A percentile compares a stretch with the other conserved stretches of the same genome.
phyloP scores from a whole-genome alignment of 306 rosid species.

The Luffa aegyptiaca region DNA sequence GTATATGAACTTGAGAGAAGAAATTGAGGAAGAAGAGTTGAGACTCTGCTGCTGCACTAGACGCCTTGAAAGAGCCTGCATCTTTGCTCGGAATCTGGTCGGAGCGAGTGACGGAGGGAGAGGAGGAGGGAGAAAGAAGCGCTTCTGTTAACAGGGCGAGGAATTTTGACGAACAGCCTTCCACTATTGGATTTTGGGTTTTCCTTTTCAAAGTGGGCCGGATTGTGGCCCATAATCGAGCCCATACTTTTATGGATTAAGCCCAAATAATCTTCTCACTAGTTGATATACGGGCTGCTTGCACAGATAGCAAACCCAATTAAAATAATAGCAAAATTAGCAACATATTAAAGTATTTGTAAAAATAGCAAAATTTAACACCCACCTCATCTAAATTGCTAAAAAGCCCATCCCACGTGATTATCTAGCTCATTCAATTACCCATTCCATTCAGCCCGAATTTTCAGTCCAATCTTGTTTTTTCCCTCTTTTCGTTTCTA shows the following conservation, averaged over 20 bases:
- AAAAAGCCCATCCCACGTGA: too few species aligned
- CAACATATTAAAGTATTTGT: too few species aligned
- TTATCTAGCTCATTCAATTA: too few species aligned
- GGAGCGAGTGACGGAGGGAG: background rate
- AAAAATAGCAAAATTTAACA: too few species aligned
- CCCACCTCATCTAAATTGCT: too few species aligned
- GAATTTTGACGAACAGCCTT: background rate
- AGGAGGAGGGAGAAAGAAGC: background rate
- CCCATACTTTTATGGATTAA: background rate
- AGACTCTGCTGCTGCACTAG: slow-evolving; percentile 47
- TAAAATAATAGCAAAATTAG: too few species aligned
- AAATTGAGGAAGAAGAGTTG: slow-evolving; percentile 28
- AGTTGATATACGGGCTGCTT: too few species aligned
- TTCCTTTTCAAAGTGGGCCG: background rate
- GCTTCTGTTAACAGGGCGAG: background rate
- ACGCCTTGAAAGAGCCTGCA: slow-evolving; percentile 80
- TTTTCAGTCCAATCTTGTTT: too few species aligned
- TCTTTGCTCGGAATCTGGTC: slow-evolving; percentile 32
- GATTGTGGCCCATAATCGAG: background rate
- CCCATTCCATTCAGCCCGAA: too few species aligned
- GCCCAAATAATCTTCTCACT: background rate
- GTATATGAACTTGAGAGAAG: slow-evolving; percentile 37
- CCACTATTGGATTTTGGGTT: background rate
- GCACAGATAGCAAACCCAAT: too few species aligned
- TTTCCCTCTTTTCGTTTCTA: too few species aligned